These are phyloP conservation scores for Chrysanthemum seticuspe DNA, from an alignment of 129 eudicot species.

Conservation along the genomic window DNA sequence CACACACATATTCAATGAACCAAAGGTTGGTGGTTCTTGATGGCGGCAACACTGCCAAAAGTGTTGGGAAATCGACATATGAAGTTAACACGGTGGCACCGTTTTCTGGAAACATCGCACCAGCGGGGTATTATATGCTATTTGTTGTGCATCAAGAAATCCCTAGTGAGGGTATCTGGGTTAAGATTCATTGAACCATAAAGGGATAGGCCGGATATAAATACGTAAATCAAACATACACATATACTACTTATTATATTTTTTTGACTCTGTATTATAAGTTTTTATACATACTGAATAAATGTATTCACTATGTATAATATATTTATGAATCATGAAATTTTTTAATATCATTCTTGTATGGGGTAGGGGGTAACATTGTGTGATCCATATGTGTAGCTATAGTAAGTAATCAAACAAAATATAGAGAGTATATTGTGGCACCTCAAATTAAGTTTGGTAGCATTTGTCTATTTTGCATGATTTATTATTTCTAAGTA, in stretches of 20 bases:
- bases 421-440: too few relatives aligned
- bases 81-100: slow-evolving; percentile 43
- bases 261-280: background rate
- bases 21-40: slow-evolving; percentile 63
- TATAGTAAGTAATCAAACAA: too few relatives aligned
- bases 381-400: too few relatives aligned
- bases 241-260: too few relatives aligned
- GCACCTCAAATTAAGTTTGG: too few relatives aligned
- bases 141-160: slow-evolving; percentile 63
- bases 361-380: too few relatives aligned
- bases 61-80: slow-evolving; percentile 31
- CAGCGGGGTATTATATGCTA: slow-evolving; percentile 59
- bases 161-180: slow-evolving; percentile 84
- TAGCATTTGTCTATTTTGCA: too few relatives aligned
- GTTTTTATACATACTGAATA: too few relatives aligned
- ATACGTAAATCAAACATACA: background rate
- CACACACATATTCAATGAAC: slow-evolving; percentile 85
- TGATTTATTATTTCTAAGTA: too few relatives aligned
- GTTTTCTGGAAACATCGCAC: slow-evolving; percentile 44
- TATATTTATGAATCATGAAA: too few relatives aligned
- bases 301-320: too few relatives aligned
- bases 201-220: background rate
- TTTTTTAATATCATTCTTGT: too few relatives aligned
- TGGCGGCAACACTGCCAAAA: slow-evolving; percentile 16
- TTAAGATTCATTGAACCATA: slow-evolving; percentile 31